Evolutionary conservation across 352 stramenopile genomes (phyloP), one percentile per base, ranked within the genome.

Genomic region (Phytophthora capsici): DNA sequence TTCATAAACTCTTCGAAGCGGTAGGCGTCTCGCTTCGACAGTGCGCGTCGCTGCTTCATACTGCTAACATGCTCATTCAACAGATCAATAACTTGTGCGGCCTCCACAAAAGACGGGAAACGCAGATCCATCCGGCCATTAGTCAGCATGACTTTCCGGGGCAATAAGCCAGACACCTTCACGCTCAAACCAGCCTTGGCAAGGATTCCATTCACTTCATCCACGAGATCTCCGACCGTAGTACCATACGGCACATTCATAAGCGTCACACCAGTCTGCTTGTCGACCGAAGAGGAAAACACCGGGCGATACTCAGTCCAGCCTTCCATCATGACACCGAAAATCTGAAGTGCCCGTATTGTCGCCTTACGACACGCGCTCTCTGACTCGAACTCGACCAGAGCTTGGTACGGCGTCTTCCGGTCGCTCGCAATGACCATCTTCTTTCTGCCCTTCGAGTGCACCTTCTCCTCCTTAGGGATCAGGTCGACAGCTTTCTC

Each of bases 291-390:
- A 2, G 83, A 84, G 45, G 84, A 81, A 55, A 96, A 96, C 54
- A 93, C 85, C 0, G 88, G 77, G 0, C 88, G 88, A 53, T 90
- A 88, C 69, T 96, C 84, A n/a, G 88, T 90, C 74, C 73, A 92
- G 50, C 85, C 87, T 19, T 52, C 69, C 81, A 96, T 92, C 84
- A 96, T 94, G 19, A 96, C 86, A 23, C 88, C 88, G 57, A 96
- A 96, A 59, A 96, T 96, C 72, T 92, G 84, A 20, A 94, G 62
- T 45, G 88, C 83, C 8, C 83, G 84, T 62, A 91, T 86, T 45
- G 91, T 75, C 32, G 88, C 88, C 6, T 78, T 78, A 4, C 88
- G 77, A 12, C 73, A 78, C 6, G 58, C 70, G 40, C 57, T 57
- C 41, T 80, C 57, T 4, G 57, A 70, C 43, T 82, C 81, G 34